Percentiles rank a stretch among this genome's conserved stretches.
Evolutionary conservation across 2,329 filamentous ascomycete species (phyloP).

Genomic region (Trichocomaceae sp.): DNA sequence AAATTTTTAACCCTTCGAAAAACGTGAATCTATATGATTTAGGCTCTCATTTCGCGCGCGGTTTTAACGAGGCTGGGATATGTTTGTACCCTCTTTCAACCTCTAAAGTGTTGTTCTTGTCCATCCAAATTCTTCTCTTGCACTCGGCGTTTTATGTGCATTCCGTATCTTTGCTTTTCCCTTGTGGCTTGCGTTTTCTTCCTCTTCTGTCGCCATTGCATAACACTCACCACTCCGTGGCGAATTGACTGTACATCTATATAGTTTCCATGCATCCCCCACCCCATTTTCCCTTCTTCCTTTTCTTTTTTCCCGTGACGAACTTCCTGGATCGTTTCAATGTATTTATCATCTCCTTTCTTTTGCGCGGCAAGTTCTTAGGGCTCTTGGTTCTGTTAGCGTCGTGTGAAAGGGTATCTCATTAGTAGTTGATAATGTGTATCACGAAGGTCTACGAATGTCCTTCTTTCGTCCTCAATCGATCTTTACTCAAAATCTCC

Average conservation of each 20-base stretch:
- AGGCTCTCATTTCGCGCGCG: background rate
- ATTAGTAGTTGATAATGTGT: background rate
- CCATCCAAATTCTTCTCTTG: slow-evolving; percentile 15
- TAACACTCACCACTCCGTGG: background rate
- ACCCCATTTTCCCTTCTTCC: slow-evolving; percentile 5
- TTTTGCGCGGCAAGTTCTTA: slow-evolving; percentile 2
- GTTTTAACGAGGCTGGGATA: background rate
- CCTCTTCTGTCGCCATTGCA: background rate
- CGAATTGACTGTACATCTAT: slow-evolving; percentile 10
- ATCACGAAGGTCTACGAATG: background rate
- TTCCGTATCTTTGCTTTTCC: background rate
- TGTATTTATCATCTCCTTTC: slow-evolving; percentile 1
- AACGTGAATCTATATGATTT: background rate
- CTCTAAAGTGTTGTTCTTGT: slow-evolving; percentile 1
- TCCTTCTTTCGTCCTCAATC: background rate
- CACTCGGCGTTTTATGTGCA: slow-evolving; percentile 7
- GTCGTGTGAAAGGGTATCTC: background rate
- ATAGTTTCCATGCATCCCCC: slow-evolving; percentile 7
- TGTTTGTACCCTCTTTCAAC: background rate
- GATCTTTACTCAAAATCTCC: background rate
- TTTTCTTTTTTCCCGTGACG: no score
- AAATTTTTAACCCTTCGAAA: slow-evolving; percentile 33
- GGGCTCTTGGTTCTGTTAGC: background rate
- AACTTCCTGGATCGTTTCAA: background rate
- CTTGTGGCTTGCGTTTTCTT: background rate